Evolutionary conservation across 2,329 filamentous ascomycete species (phyloP).

Genomic region (Phaeosphaeriaceae sp.): DNA sequence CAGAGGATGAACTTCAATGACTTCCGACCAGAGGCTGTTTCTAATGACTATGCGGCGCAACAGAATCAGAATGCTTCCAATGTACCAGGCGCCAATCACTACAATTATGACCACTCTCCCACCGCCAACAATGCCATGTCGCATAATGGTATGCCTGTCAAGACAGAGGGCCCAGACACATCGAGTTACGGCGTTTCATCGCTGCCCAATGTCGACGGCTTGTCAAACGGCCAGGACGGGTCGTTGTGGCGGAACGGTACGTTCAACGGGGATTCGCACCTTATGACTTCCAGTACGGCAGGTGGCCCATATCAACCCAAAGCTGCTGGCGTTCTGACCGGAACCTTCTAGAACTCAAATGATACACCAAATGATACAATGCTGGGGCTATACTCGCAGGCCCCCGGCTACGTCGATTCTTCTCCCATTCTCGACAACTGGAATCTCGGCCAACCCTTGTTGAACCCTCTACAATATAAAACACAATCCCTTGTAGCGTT

Average conservation of each 20-base stretch:
- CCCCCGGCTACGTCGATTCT: slow-evolving; percentile 50
- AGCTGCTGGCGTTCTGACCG: slow-evolving; percentile 52
- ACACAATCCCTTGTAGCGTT: slow-evolving; percentile 54
- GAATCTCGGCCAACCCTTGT: slow-evolving; percentile 46
- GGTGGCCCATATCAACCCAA: slow-evolving; percentile 52
- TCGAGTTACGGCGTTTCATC: slow-evolving; percentile 41
- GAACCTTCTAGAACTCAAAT: slow-evolving; percentile 51
- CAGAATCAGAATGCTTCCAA: slow-evolving; percentile 30
- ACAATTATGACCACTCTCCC: slow-evolving; percentile 40
- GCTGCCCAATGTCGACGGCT: slow-evolving; percentile 44
- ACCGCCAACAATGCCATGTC: slow-evolving; percentile 40
- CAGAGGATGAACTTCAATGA: slow-evolving; percentile 46
- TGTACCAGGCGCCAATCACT: slow-evolving; percentile 34
- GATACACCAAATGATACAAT: slow-evolving; percentile 55
- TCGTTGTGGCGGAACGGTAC: slow-evolving; percentile 52
- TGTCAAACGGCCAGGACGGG: slow-evolving; percentile 45
- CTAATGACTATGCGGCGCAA: slow-evolving; percentile 34
- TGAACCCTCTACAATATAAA: slow-evolving; percentile 55
- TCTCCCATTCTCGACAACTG: slow-evolving; percentile 49
- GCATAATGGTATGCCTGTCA: slow-evolving; percentile 44
- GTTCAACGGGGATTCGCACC: slow-evolving; percentile 53
- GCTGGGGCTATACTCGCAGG: slow-evolving; percentile 57
- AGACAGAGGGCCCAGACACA: slow-evolving; percentile 40
- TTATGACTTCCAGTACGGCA: slow-evolving; percentile 56
- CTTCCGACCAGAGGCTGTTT: slow-evolving; percentile 40